These are phyloP conservation scores for Nowakowskiella sp. DNA, from an alignment of 192 early-diverging fungal species.

Conservation along the genomic window DNA sequence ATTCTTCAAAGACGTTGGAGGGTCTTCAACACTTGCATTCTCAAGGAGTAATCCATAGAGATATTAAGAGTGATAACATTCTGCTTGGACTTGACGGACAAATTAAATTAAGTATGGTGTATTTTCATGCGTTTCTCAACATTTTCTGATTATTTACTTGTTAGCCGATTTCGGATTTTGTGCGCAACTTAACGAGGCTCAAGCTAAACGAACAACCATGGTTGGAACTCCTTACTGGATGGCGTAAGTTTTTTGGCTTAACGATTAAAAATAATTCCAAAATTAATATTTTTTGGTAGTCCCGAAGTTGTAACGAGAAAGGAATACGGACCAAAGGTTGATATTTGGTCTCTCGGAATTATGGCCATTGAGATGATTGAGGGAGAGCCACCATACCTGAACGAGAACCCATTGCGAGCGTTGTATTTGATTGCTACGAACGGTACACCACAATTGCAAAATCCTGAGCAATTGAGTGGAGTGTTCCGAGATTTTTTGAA, in stretches of 20 bases:
- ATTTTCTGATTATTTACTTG: conserved; percentile 13
- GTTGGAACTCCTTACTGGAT: conserved; percentile 46
- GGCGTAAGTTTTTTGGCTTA: conserved; percentile 19
- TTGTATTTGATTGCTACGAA: conserved; percentile 93
- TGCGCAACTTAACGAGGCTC: conserved; percentile 76
- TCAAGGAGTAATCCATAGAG: conserved; percentile 61
- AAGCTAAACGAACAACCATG: conserved; percentile 65
- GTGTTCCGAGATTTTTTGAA: conserved; percentile 84
- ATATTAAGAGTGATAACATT: conserved; percentile 62
- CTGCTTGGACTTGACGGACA: conserved; percentile 59
- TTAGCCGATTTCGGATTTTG: conserved; percentile 93
- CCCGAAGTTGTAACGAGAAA: conserved; percentile 55
- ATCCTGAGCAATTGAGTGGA: conserved; percentile 69
- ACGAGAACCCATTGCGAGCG: conserved; percentile 93
- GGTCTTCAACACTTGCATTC: conserved; percentile 58
- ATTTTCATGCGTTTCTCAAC: not conserved
- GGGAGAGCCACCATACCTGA: conserved; percentile 90
- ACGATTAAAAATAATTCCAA: conserved; percentile 29
- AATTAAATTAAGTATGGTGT: conserved; percentile 60
- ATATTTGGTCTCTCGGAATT: conserved; percentile 87
- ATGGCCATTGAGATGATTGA: conserved; percentile 99
- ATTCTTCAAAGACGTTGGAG: conserved; percentile 36
- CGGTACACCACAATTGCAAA: conserved; percentile 85
- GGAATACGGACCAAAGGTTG: conserved; percentile 63
- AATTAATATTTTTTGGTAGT: conserved; percentile 78